Percentiles rank a stretch among this genome's conserved stretches.
These are phyloP conservation scores for Sarcocystis neurona DNA, from an alignment of 169 alveolate genomes.

Conservation along the genomic window DNA sequence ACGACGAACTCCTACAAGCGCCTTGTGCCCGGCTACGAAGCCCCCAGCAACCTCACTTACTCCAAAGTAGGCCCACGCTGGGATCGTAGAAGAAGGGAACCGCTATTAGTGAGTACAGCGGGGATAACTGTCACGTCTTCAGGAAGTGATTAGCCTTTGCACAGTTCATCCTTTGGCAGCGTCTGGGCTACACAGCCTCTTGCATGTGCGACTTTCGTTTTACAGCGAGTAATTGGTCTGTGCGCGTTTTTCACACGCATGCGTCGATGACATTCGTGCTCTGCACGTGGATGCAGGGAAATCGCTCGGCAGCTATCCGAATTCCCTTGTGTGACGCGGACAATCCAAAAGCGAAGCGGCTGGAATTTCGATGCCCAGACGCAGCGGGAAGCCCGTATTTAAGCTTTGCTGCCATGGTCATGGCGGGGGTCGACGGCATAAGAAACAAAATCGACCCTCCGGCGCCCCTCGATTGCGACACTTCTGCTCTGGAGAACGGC, in stretches of 20 bases:
- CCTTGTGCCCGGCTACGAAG: slow-evolving; percentile 80
- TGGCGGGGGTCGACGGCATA: slow-evolving; percentile 85
- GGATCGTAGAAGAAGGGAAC: neutral
- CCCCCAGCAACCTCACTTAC: slow-evolving; percentile 74
- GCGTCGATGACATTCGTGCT: neutral
- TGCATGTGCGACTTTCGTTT: neutral
- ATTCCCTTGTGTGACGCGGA: slow-evolving; percentile 69
- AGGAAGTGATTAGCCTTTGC: neutral
- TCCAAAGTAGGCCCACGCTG: slow-evolving; percentile 56
- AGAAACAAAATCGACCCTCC: slow-evolving; percentile 66
- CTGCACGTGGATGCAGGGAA: slow-evolving; percentile 65
- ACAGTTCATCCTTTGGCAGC: neutral
- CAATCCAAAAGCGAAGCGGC: slow-evolving; percentile 70
- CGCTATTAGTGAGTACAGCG: neutral
- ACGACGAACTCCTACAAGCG: slow-evolving; percentile 81
- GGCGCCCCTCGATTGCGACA: slow-evolving; percentile 46
- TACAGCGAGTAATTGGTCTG: too few relatives aligned
- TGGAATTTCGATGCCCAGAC: slow-evolving; percentile 82
- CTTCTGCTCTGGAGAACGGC: neutral
- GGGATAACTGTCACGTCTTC: neutral
- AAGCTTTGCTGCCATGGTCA: slow-evolving; percentile 77
- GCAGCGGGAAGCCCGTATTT: slow-evolving; percentile 77
- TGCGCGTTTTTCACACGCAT: neutral
- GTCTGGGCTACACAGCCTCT: neutral
- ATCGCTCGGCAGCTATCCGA: slow-evolving; percentile 81